Conservation (phyloP, 2,329 filamentous ascomycete species). For the Ophiostoma tasmaniense region DNA sequence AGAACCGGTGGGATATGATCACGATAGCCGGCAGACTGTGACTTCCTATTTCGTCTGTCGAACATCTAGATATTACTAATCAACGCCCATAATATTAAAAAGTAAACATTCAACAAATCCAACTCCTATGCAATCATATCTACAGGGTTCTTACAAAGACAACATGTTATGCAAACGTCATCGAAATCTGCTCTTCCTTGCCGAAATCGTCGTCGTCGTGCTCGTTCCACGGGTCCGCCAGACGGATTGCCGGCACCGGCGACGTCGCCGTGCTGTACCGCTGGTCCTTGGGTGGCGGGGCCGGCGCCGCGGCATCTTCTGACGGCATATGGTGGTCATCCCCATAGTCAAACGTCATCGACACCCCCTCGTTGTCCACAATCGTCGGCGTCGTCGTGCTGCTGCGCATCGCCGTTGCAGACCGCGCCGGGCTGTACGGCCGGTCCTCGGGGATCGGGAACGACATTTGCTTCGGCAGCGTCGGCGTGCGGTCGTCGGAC, state of each 20-base stretch:
- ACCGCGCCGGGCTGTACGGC: background rate
- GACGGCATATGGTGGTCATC: constrained; percentile 23
- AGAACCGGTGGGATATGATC: no score
- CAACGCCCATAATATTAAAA: background rate
- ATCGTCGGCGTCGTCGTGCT: constrained; percentile 16
- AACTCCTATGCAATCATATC: background rate
- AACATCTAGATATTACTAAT: no score
- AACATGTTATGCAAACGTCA: constrained; percentile 90
- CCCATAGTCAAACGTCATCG: constrained; percentile 62
- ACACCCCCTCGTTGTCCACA: constrained; percentile 42
- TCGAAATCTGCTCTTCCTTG: constrained; percentile 64
- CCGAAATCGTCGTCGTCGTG: constrained; percentile 59
- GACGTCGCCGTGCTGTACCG: constrained; percentile 5
- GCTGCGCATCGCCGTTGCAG: background rate
- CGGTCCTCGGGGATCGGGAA: constrained; percentile 4
- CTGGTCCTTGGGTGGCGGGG: constrained; percentile 27
- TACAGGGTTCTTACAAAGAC: no score
- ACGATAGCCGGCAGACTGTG: no score
- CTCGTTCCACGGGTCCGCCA: constrained; percentile 63
- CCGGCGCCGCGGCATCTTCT: constrained; percentile 21
- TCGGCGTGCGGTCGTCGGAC: background rate
- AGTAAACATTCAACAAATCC: background rate
- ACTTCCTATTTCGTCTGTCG: no score
- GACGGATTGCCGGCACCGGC: constrained; percentile 40
- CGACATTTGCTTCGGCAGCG: background rate